phyloP scores from a whole-genome alignment of 371 early-diverging fungal genomes.

The Catenaria anguillulae region DNA sequence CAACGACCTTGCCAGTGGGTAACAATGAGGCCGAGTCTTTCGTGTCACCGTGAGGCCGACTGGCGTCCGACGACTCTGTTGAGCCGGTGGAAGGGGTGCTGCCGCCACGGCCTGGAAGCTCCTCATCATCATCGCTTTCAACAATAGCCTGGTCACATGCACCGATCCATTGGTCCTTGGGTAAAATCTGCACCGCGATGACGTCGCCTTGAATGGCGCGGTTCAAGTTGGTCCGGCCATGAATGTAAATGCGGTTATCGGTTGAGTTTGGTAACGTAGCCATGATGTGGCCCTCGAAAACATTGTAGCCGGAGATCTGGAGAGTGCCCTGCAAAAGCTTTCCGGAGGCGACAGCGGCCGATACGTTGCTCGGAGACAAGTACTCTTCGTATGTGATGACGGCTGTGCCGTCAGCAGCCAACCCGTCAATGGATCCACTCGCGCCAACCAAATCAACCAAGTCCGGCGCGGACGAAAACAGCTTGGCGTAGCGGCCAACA shows the following conservation, averaged over 20 bases:
- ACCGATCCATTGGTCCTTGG: constrained; percentile 65
- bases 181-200: constrained; percentile 71
- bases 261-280: constrained; percentile 25
- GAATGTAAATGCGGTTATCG: constrained; percentile 51
- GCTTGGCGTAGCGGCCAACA: constrained; percentile 34
- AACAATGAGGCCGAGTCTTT: constrained; percentile 14
- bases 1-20: constrained; percentile 78
- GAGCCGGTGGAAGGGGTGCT: too few species aligned
- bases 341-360: constrained; percentile 72
- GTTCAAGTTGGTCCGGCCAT: constrained; percentile 73
- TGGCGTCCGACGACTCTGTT: too few species aligned
- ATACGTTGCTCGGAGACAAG: constrained; percentile 48
- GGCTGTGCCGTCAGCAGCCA: neutral
- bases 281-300: constrained; percentile 67
- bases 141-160: constrained; percentile 52
- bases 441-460: constrained; percentile 72
- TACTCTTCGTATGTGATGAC: constrained; percentile 27
- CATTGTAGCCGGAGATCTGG: constrained; percentile 67
- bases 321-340: constrained; percentile 64
- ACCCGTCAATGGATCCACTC: too few species aligned
- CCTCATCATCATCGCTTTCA: constrained; percentile 32
- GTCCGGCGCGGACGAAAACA: constrained; percentile 43
- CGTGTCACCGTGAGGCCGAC: too few species aligned
- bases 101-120: too few species aligned
- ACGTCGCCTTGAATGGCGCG: constrained; percentile 83